Conservation (phyloP, 176 grass and related monocot species). For the Hyparrhenia diplandra region DNA sequence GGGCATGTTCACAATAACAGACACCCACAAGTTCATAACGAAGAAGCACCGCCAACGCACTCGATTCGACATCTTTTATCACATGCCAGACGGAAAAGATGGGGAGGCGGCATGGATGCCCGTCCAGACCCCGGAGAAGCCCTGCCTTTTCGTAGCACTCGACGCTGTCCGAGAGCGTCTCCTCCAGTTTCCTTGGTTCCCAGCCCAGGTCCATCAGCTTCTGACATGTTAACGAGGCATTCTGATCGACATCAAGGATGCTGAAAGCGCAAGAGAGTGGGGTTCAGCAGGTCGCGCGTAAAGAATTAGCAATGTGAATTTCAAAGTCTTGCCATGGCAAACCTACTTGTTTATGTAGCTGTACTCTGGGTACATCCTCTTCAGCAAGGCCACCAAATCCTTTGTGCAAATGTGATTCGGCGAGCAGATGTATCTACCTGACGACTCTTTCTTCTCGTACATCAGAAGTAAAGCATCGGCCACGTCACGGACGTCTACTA, state of each 20-base stretch:
- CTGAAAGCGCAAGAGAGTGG: neutral
- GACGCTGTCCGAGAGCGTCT: slow-evolving; percentile 28
- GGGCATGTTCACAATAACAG: neutral
- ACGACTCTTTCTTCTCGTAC: slow-evolving; percentile 39
- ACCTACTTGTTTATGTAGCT: slow-evolving; percentile 19
- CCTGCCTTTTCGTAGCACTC: slow-evolving; percentile 29
- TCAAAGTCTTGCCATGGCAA: too few species aligned
- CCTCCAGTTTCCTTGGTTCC: slow-evolving; percentile 32
- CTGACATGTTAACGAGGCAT: neutral
- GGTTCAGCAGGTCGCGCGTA: neutral
- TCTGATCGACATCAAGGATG: slow-evolving; percentile 7
- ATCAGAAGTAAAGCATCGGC: slow-evolving; percentile 44
- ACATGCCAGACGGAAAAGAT: neutral
- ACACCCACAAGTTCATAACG: neutral
- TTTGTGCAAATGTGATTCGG: slow-evolving; percentile 6
- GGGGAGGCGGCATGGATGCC: slow-evolving; percentile 12
- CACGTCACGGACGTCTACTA: slow-evolving; percentile 54
- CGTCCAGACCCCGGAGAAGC: neutral
- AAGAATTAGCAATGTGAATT: too few species aligned
- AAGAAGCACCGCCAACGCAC: neutral
- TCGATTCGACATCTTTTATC: neutral
- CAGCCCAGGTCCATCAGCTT: slow-evolving; percentile 50
- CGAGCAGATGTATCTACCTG: slow-evolving; percentile 37
- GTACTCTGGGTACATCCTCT: slow-evolving; percentile 37
- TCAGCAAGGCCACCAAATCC: slow-evolving; percentile 48